Evolutionary conservation across 805 yeast genomes (phyloP), one percentile per base, ranked within the genome.

Genomic region (Saturnispora mendoncae): DNA sequence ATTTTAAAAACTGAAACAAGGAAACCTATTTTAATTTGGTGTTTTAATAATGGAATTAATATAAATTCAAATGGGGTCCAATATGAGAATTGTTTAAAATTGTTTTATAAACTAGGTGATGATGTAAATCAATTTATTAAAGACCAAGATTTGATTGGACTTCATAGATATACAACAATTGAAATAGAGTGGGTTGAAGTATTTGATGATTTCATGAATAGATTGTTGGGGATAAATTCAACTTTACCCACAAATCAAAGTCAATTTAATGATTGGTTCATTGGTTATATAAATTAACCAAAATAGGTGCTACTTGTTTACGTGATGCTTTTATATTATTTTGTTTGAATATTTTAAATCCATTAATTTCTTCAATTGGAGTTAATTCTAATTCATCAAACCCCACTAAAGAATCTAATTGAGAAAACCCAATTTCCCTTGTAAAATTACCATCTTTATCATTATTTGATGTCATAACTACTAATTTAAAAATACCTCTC

Each of bases 231-330:
- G 0, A 47, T 56, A 14, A 69, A 67, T 37, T 15, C 14, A 0
- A 31, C 35, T 4, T 48, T 74, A 10, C 81, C 80, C 0, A 20
- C 15, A 6, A 25, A 34, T 7, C 49, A 51, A 26, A 41, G 42
- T 17, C 33, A 18, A 3, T 49, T 57, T 40, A 50, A 54, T 15
- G 48, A 47, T n/a, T 63, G 66, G 66, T 54, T 49, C 5, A 46
- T 54, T 15, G 49, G 31, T 35, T 35, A 27, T 35, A 25, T 17
- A 25, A 25, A 25, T 24, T 18, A 17, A 25, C 50, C 26, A 72
- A 41, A 12, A 66, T 54, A 1, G 97, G 97, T 4, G 84, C 95
- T 10, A 87, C 84, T 56, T 84, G 94, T 56, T 88, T 88, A 52
- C 97, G 71, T 27, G 92, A 82, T 1, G 90, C 88, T 6, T 62